Percentiles rank a stretch among this genome's conserved stretches.
These are phyloP conservation scores for Byssochlamys sp. DNA, from an alignment of 2,329 filamentous ascomycete genomes.

Conservation along the genomic window DNA sequence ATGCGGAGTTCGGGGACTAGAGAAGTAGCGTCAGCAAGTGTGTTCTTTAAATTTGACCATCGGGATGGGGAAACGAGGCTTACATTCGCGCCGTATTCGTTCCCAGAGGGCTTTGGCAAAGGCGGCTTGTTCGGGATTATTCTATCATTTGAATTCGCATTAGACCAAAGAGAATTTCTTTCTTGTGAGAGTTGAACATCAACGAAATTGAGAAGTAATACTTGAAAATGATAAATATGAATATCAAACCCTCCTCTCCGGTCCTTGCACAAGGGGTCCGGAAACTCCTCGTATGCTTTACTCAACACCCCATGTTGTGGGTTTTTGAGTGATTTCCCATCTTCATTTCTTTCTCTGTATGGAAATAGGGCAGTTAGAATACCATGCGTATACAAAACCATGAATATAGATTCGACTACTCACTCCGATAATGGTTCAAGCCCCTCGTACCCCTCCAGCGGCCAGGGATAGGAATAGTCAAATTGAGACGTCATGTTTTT, in stretches of 20 bases:
- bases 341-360: conserved; percentile 49
- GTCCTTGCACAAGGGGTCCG: conserved; percentile 57
- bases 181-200: not conserved
- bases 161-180: not conserved
- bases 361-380: not conserved
- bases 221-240: conserved; percentile 72
- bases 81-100: conserved; percentile 70
- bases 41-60: not conserved
- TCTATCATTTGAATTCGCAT: conserved; percentile 22
- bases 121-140: conserved; percentile 50
- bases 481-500: conserved; percentile 28
- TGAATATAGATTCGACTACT: conserved; percentile 10
- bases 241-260: conserved; percentile 68
- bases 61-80: conserved; percentile 13
- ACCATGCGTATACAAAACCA: not conserved
- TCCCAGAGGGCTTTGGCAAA: conserved; percentile 68
- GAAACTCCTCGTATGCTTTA: conserved; percentile 60
- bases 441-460: conserved; percentile 43
- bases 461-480: conserved; percentile 46
- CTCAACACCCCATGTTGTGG: conserved; percentile 52
- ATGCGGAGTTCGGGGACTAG: conserved; percentile 75
- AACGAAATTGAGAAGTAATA: conserved; percentile 5
- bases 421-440: conserved; percentile 39
- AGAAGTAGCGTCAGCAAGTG: not conserved
- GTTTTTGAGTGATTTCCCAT: conserved; percentile 71